phyloP scores from a whole-genome alignment of 805 yeast species.

The Torulaspora quercuum region DNA sequence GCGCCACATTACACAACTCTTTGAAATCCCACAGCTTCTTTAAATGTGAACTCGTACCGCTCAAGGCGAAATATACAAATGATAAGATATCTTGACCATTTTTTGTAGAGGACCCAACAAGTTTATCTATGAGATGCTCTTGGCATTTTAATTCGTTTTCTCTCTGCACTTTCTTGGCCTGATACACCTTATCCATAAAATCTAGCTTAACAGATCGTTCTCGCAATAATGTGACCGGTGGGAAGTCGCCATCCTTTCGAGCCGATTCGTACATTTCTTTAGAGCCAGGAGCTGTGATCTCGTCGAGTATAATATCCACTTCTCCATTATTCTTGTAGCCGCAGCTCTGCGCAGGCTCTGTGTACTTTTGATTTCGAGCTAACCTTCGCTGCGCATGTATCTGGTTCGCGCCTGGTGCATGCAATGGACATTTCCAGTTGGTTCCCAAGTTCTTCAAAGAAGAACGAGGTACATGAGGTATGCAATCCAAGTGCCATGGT shows the following conservation, averaged over 20 bases:
- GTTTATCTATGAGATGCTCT: constrained; percentile 36
- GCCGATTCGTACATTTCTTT: constrained; percentile 22
- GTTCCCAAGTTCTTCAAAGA: constrained; percentile 67
- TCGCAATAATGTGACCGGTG: constrained; percentile 24
- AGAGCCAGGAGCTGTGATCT: constrained; percentile 31
- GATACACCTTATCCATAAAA: constrained; percentile 28
- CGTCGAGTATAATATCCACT: constrained; percentile 52
- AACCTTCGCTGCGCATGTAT: constrained; percentile 41
- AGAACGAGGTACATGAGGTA: constrained; percentile 65
- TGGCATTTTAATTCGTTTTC: constrained; percentile 33
- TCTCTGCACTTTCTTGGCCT: constrained; percentile 43
- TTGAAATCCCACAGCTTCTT: constrained; percentile 44
- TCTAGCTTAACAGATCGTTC: constrained; percentile 32
- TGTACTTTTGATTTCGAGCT: constrained; percentile 48
- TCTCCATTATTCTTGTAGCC: constrained; percentile 54
- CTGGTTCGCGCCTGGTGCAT: constrained; percentile 43
- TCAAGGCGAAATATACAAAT: constrained; percentile 38
- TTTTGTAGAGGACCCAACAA: constrained; percentile 11
- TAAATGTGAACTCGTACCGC: constrained; percentile 32
- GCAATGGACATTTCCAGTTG: constrained; percentile 92
- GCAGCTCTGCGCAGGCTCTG: constrained; percentile 54
- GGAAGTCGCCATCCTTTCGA: constrained; percentile 18
- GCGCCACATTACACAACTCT: constrained; percentile 46
- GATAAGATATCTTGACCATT: constrained; percentile 21
- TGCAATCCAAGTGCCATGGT: constrained; percentile 87